These are phyloP conservation scores for Xylaria grammica DNA, from an alignment of 495 filamentous ascomycete genomes.

Conservation along the genomic window DNA sequence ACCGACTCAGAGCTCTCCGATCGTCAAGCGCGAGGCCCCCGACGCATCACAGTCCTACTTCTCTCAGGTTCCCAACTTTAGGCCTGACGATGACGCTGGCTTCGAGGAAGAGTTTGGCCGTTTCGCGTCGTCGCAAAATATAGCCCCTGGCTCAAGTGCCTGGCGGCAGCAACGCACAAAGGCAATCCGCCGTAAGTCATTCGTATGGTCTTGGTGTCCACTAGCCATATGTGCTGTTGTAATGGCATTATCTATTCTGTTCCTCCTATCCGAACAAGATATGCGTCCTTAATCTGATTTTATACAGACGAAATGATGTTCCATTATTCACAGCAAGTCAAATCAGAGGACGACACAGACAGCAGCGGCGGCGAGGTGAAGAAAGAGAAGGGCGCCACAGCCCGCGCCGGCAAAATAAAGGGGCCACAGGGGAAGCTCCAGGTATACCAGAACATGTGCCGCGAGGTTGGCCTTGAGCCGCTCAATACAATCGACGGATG, in stretches of 20 bases:
- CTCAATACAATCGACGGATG: slow-evolving; percentile 30
- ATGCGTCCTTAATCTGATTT: neutral
- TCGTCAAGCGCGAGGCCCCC: slow-evolving; percentile 23
- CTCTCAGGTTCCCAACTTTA: slow-evolving; percentile 37
- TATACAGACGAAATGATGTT: slow-evolving; percentile 35
- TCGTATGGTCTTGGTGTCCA: too few species aligned
- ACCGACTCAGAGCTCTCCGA: neutral
- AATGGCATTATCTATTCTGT: too few species aligned
- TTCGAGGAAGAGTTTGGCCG: slow-evolving; percentile 45
- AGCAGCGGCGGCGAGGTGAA: slow-evolving; percentile 15
- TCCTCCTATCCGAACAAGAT: neutral
- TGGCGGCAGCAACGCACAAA: slow-evolving; percentile 40
- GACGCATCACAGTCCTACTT: slow-evolving; percentile 43
- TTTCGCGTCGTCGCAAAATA: slow-evolving; percentile 43
- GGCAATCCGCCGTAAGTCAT: slow-evolving; percentile 31
- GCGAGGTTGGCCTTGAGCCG: slow-evolving; percentile 27
- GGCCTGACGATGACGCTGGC: slow-evolving; percentile 33
- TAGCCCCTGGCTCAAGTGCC: slow-evolving; percentile 36
- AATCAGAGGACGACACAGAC: neutral
- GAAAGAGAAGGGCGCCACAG: slow-evolving; percentile 14
- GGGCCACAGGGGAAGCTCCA: slow-evolving; percentile 23
- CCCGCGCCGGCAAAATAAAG: neutral
- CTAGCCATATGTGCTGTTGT: too few species aligned
- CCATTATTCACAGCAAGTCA: slow-evolving; percentile 35
- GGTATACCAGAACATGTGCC: slow-evolving; percentile 39